These are phyloP conservation scores for Epichloe aotearoae DNA, from an alignment of 2,329 filamentous ascomycete species.

Conservation along the genomic window DNA sequence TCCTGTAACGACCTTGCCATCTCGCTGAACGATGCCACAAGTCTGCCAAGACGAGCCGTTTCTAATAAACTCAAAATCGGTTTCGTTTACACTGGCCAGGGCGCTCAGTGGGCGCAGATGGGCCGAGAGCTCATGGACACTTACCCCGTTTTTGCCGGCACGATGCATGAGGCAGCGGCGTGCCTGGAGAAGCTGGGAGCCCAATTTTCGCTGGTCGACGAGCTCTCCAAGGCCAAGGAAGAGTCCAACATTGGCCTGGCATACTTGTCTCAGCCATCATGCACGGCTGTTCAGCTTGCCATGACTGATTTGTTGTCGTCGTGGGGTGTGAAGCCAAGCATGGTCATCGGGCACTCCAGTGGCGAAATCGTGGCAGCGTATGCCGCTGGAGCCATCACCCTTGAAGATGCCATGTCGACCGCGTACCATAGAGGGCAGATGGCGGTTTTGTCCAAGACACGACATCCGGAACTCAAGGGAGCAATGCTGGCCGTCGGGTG, in stretches of 20 bases:
- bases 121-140: conserved; percentile 21
- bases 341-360: conserved; percentile 31
- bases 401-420: conserved; percentile 31
- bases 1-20: conserved; percentile 32
- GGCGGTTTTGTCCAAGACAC: not conserved
- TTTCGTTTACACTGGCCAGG: conserved; percentile 28
- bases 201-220: conserved; percentile 23
- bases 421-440: conserved; percentile 34
- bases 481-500: conserved; percentile 44
- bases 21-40: conserved; percentile 23
- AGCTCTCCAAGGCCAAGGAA: conserved; percentile 21
- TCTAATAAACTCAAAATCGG: conserved; percentile 11
- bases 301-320: conserved; percentile 29
- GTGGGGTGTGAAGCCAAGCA: conserved; percentile 26
- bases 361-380: conserved; percentile 37
- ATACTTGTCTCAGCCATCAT: conserved; percentile 29
- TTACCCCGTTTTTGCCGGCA: conserved; percentile 22
- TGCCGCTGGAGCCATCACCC: conserved; percentile 27
- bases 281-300: conserved; percentile 34
- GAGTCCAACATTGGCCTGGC: conserved; percentile 22
- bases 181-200: conserved; percentile 20
- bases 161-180: conserved; percentile 18
- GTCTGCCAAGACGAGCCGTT: conserved; percentile 1
- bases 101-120: conserved; percentile 26
- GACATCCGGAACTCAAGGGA: conserved; percentile 21